A percentile compares a stretch with the other conserved stretches of the same genome.
phyloP scores from a whole-genome alignment of 2,329 filamentous ascomycete genomes.

The Xylaria sp. region DNA sequence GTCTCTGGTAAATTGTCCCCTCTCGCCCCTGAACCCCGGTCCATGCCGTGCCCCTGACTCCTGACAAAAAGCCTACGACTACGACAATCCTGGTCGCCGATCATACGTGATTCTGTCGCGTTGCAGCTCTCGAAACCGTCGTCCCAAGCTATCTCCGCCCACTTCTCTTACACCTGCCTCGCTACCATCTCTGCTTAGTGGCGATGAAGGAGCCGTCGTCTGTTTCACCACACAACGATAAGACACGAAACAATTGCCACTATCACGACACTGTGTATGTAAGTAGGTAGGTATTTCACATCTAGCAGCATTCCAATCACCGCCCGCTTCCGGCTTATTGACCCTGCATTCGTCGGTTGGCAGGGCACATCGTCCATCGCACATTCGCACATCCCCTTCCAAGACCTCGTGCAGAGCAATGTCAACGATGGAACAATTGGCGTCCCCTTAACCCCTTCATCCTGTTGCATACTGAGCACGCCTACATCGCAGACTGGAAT shows the following conservation, averaged over 20 bases:
- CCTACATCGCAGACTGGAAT: conserved; percentile 1
- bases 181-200: not conserved
- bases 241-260: conserved; percentile 23
- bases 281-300: too few species aligned
- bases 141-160: not conserved
- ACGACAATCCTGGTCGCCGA: conserved; percentile 32
- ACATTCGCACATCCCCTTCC: not conserved
- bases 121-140: conserved; percentile 2
- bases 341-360: conserved; percentile 19
- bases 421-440: not conserved
- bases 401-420: not conserved
- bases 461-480: not conserved
- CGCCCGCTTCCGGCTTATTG: conserved; percentile 2
- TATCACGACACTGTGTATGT: not conserved
- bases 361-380: not conserved
- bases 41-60: conserved; percentile 32
- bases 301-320: conserved; percentile 16
- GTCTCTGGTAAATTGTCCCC: conserved; percentile 41
- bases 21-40: conserved; percentile 14
- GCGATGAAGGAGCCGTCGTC: conserved; percentile 20
- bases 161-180: not conserved
- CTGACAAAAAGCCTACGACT: conserved; percentile 28
- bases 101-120: conserved; percentile 40
- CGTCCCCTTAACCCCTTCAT: not conserved
- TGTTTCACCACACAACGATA: conserved; percentile 31